Evolutionary conservation across 2,329 filamentous ascomycete species (phyloP), one percentile per base, ranked within the genome.

Genomic region (Sporothrix inflata): DNA sequence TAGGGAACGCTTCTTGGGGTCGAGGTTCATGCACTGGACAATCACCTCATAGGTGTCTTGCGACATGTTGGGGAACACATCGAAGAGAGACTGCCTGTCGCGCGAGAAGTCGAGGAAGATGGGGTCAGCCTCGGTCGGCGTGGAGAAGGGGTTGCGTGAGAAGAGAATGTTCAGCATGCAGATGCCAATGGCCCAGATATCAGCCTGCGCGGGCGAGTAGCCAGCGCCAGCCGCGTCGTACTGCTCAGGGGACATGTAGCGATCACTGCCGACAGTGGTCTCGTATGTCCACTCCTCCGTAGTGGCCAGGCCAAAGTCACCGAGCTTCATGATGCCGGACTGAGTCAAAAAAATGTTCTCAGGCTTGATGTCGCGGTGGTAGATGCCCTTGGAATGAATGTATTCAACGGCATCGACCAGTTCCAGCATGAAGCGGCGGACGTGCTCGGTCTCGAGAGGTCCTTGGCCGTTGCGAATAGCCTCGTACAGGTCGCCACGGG

Each of bases 241-340:
- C 82, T 99, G 96, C 83, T 99, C 96, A 5, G 96, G 96, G 71
- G 96, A 94, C 96, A 99, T 99, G 84, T 99, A 99, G 71, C 96
- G 94, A 80, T 99, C 96, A 80, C 96, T 98, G 76, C 96, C 96
- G 63, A 99, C 96, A 74, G 93, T 96, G 75, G 92, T 91, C 85
- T 99, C 96, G 78, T 92, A 92, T 30, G 93, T 97, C 94, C 94
- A 97, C 77, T 90, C 86, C 74, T 97, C 94, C 7, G 90, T 92
- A 12, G 95, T 98, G 69, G 94, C 94, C 75, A 99, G 86, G 71
- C 96, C 96, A 80, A 98, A 97, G 82, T 99, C 96, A 78, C 96
- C 96, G 47, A 99, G 90, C 84, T 99, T 99, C 92, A 98, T 92
- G 51, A 91, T 88, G 70, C 95, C 95, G 76, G 91, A 89, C 74